phyloP scores from a whole-genome alignment of 78 protist genomes.

The Blattamonas nauphoetae region DNA sequence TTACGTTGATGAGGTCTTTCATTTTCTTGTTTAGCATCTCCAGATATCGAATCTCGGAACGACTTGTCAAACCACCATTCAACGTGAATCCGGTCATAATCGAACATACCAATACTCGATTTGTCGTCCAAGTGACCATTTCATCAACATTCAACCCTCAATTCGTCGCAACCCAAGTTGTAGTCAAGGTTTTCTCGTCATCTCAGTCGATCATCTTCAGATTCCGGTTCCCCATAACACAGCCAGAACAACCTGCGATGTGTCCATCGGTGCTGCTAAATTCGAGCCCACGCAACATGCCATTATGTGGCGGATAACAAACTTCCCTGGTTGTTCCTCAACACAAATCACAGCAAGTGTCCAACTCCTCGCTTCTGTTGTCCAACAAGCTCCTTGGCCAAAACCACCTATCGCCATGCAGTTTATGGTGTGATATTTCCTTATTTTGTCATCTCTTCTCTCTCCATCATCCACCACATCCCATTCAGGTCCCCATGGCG shows the following conservation, averaged over 20 bases:
- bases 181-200: slow-evolving; percentile 25
- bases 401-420: slow-evolving; percentile 84
- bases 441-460: too few species aligned
- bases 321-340: background rate
- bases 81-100: slow-evolving; percentile 66
- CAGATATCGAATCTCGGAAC: slow-evolving; percentile 79
- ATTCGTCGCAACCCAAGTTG: background rate
- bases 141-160: background rate
- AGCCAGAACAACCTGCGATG: slow-evolving; percentile 50
- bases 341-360: slow-evolving; percentile 58
- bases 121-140: slow-evolving; percentile 58
- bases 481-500: too few species aligned
- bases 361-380: slow-evolving; percentile 48
- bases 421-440: slow-evolving; percentile 83
- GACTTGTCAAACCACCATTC: slow-evolving; percentile 75
- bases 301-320: slow-evolving; percentile 62
- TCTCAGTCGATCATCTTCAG: slow-evolving; percentile 10
- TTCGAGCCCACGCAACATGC: slow-evolving; percentile 72
- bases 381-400: slow-evolving; percentile 60
- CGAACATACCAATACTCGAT: slow-evolving; percentile 74
- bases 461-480: too few species aligned
- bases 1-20: slow-evolving; percentile 81
- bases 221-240: slow-evolving; percentile 85
- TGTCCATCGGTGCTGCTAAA: slow-evolving; percentile 73
- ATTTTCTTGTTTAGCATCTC: slow-evolving; percentile 45